Evolutionary conservation across 305 asterid genomes (phyloP).

Genomic region (Salvia sclarea): DNA sequence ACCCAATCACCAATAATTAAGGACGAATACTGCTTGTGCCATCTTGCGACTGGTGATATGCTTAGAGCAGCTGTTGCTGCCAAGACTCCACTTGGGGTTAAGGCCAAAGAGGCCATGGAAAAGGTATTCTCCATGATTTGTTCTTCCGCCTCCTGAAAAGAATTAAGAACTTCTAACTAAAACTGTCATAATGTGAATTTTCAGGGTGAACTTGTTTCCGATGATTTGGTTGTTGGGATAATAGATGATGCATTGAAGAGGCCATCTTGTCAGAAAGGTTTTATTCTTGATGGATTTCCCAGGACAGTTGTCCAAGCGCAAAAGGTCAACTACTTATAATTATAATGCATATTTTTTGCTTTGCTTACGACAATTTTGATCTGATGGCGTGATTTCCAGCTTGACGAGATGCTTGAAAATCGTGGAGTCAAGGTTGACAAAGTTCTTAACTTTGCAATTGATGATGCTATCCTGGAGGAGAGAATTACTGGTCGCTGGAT

Average conservation of each 20-base stretch:
- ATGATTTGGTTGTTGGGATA: constrained; percentile 86
- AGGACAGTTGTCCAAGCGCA: constrained; percentile 91
- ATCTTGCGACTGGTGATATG: constrained; percentile 96
- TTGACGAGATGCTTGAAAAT: constrained; percentile 86
- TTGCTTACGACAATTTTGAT: constrained; percentile 1
- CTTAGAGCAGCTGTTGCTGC: constrained; percentile 94
- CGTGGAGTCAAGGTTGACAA: constrained; percentile 87
- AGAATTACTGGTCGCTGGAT: constrained; percentile 93
- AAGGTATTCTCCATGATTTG: constrained; percentile 46
- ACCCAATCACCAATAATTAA: constrained; percentile 87
- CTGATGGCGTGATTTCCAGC: constrained; percentile 50
- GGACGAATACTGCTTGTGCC: constrained; percentile 90
- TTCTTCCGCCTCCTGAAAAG: constrained; percentile 16
- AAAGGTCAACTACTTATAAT: constrained; percentile 49
- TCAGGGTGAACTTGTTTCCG: constrained; percentile 93
- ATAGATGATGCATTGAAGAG: constrained; percentile 83
- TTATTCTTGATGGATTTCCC: constrained; percentile 95
- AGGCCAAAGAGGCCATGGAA: constrained; percentile 94
- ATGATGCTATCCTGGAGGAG: constrained; percentile 84
- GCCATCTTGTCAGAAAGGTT: constrained; percentile 90
- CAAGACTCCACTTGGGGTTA: constrained; percentile 81
- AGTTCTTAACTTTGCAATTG: constrained; percentile 85
- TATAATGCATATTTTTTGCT: constrained; percentile 11
- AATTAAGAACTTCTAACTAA: constrained; percentile 4
- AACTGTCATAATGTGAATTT: constrained; percentile 22